Base-by-base conservation (phyloP, 2,329 filamentous ascomycete genomes). In the Macroventuria anomochaeta region DNA sequence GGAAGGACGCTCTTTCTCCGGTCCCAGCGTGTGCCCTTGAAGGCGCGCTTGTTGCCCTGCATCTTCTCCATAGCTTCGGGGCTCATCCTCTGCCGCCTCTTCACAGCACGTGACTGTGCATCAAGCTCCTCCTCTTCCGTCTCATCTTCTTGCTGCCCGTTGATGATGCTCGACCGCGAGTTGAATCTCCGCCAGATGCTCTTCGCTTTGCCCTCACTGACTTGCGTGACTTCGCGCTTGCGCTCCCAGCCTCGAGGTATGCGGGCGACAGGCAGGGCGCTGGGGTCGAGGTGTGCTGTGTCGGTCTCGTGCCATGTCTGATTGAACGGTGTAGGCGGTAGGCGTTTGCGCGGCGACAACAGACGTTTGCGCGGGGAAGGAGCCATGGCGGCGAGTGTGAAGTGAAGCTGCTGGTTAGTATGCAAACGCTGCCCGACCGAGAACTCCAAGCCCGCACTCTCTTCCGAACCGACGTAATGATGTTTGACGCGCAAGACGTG, bases 171-270 rank as follows among this genome's bases (percentile, higher is more conserved):
- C 38, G 71, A 70, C 46, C 71, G 67, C 11, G 71, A 61, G 28
- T 64, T 65, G 56, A 74, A 71, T 52, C 79, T 71, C 44, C 78
- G 78, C 79, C 79, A 82, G 28, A 82, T 76, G 59, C 79, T 80
- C 57, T 76, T 76, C 17, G 75, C 70, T 47, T 70, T 73, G 10
- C 70, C 71, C 25, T 71, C 66, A 13, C 65, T 60, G 17, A 63
- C 58, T 47, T 73, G 71, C 11, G 77, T 77, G 11, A 73, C 74
- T 53, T 77, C 68, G 6, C 78, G 76, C 49, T 73, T 75, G 42
- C 80, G 75, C 49, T 83, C 80, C 79, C 79, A 83, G 39, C 72
- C 80, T 39, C 79, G 77, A 15, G 75, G 77, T 3, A 76, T 70
- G 42, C 75, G 77, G 12, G 74, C 62, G 23, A 80, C 58, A 13